Evolutionary conservation across 139 green algal species (phyloP), one percentile per base, ranked within the genome.

Genomic region (Chlamydomonas eustigma): DNA sequence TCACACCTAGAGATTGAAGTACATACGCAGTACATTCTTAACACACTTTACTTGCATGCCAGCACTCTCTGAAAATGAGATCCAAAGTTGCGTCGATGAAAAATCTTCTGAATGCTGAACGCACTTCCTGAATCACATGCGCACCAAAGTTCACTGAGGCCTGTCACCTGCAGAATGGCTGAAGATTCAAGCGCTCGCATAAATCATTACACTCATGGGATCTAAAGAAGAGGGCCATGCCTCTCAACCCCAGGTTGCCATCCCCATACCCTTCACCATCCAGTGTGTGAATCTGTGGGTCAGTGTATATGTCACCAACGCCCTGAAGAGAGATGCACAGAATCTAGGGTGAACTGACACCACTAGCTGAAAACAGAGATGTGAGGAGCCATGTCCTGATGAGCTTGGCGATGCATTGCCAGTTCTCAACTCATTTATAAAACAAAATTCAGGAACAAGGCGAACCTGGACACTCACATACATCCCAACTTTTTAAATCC

Each of bases 191-290:
- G 38, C 70, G 63, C 28, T 34, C 39, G 73, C 85, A 90, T 50
- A 90, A 44, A 39, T 64, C 39, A 73, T 86, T 88, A 82, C 85
- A 90, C 73, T 84, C 77, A 70, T 90, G 85, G 1, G 71, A 78
- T 18, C 78, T 35, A 78, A 90, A 90, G 73, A 90, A 88, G 35
- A 88, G 78, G 39, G 77, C 82, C 80, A 86, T 83, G 64, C 85
- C 82, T 18, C 70, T 5, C 52, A 52, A n/a, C 1, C 71, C 78
- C 39, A 78, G 71, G 39, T 83, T 76, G 65, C 78, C 74, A 18
- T 35, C 63, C 2, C 79, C 79, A 39, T 76, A 80, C 6, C 51
- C 68, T 22, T 71, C 8, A 2, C 73, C 78, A 67, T 80, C 79
- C 52, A 77, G 35, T 22, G 71, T 83, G 78, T 80, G 73, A 37